Conservation (phyloP, 163 green algal species). For the Chlamydomonas reinhardtii region DNA sequence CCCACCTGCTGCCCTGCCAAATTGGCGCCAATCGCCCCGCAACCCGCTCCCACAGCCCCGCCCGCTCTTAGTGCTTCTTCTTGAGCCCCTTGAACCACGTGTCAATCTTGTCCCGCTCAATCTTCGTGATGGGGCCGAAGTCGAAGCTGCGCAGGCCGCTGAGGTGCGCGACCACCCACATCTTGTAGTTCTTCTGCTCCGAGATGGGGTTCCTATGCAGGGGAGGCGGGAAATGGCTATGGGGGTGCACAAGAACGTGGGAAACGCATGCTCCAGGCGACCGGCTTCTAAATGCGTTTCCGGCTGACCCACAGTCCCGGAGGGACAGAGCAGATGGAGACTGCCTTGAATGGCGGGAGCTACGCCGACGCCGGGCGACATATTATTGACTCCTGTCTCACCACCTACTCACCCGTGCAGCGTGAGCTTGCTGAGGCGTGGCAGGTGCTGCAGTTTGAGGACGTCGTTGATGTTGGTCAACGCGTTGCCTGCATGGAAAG, state of each 20-base stretch:
- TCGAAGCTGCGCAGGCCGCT: slow-evolving; percentile 55
- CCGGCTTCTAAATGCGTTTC: too few relatives aligned
- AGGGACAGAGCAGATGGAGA: too few relatives aligned
- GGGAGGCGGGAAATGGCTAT: too few relatives aligned
- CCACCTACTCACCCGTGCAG: slow-evolving; percentile 55
- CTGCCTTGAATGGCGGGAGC: too few relatives aligned
- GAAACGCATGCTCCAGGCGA: too few relatives aligned
- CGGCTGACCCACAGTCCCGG: too few relatives aligned
- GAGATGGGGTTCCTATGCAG: slow-evolving; percentile 55
- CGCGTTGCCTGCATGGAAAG: slow-evolving; percentile 63
- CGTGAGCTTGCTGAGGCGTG: slow-evolving; percentile 67
- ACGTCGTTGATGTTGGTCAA: slow-evolving; percentile 69
- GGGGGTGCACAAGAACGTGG: too few relatives aligned
- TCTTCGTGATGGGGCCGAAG: slow-evolving; percentile 61
- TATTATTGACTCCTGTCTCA: too few relatives aligned
- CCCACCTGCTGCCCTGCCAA: too few relatives aligned
- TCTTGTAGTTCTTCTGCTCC: slow-evolving; percentile 67
- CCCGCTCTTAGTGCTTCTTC: slow-evolving; percentile 44
- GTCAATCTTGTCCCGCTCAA: slow-evolving; percentile 59
- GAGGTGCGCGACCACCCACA: slow-evolving; percentile 54
- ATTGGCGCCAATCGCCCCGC: too few relatives aligned
- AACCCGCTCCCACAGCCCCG: too few relatives aligned
- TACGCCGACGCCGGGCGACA: too few relatives aligned
- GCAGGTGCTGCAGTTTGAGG: slow-evolving; percentile 62
- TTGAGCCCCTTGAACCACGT: slow-evolving; percentile 52